A percentile compares a stretch with the other conserved stretches of the same genome.
phyloP scores from a whole-genome alignment of 441 rosid genomes.

The Isatis lusitanica region DNA sequence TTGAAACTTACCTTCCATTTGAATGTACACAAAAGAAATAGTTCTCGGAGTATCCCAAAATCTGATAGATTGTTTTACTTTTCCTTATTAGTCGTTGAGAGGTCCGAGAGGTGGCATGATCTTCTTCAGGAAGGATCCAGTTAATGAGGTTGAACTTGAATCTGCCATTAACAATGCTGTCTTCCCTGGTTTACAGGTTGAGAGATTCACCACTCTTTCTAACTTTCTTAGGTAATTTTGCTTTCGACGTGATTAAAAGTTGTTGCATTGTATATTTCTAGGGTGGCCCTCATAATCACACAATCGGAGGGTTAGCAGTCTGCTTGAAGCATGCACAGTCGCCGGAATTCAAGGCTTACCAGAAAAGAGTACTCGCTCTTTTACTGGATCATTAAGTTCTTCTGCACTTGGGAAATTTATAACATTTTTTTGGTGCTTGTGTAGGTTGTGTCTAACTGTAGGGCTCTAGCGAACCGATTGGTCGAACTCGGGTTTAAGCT shows the following conservation, averaged over 20 bases:
- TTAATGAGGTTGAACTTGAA: constrained; percentile 80
- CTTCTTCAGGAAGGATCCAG: constrained; percentile 73
- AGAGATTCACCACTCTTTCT: neutral
- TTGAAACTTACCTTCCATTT: neutral
- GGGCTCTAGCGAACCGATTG: constrained; percentile 68
- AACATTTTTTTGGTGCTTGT: neutral
- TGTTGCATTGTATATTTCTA: constrained; percentile 30
- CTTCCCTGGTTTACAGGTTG: constrained; percentile 90
- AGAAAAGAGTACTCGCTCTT: constrained; percentile 54
- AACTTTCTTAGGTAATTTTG: neutral
- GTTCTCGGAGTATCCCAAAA: neutral
- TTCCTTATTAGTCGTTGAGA: constrained; percentile 66
- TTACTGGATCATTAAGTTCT: neutral
- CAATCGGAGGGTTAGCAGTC: constrained; percentile 87
- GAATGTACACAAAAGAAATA: neutral
- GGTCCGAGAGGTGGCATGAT: constrained; percentile 99
- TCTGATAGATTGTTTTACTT: no score
- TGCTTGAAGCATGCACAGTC: constrained; percentile 85
- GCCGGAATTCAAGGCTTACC: constrained; percentile 68
- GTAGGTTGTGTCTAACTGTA: constrained; percentile 79
- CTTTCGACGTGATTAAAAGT: neutral
- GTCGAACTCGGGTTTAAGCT: constrained; percentile 70
- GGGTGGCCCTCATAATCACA: constrained; percentile 99
- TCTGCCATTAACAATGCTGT: constrained; percentile 90
- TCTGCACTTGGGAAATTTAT: neutral